phyloP scores from a whole-genome alignment of 2,329 filamentous ascomycete species.

The Sclerotinia glacialis region DNA sequence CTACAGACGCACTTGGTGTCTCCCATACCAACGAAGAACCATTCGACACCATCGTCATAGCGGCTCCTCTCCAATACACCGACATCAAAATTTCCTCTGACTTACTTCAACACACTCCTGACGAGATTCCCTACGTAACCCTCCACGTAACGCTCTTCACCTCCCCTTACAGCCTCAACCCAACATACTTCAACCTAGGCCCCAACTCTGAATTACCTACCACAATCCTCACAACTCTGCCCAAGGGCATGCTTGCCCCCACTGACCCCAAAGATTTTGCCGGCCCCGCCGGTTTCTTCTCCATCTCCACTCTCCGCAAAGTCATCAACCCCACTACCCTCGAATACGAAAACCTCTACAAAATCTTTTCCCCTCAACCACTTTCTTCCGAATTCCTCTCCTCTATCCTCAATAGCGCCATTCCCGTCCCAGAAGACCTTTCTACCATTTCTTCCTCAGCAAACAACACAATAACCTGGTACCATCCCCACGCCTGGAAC shows the following conservation, averaged over 20 bases:
- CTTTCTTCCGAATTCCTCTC: conserved; percentile 55
- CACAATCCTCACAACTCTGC: conserved; percentile 79
- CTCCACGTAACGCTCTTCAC: conserved; percentile 90
- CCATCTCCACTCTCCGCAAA: conserved; percentile 69
- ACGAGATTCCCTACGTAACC: conserved; percentile 78
- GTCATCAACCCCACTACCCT: conserved; percentile 59
- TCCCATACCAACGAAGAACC: conserved; percentile 30
- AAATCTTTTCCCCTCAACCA: conserved; percentile 59
- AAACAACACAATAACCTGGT: conserved; percentile 70
- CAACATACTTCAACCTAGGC: conserved; percentile 67
- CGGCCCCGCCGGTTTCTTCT: conserved; percentile 79
- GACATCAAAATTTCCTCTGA: conserved; percentile 61
- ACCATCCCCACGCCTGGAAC: conserved; percentile 72
- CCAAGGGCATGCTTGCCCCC: conserved; percentile 47
- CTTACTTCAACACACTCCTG: conserved; percentile 68
- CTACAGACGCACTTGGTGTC: conserved; percentile 21
- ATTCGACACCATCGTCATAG: conserved; percentile 81
- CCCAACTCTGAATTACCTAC: conserved; percentile 61
- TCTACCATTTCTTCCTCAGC: conserved; percentile 26
- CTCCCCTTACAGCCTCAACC: conserved; percentile 68
- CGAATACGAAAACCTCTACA: conserved; percentile 58
- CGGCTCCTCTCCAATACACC: conserved; percentile 79
- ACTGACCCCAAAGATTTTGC: conserved; percentile 54
- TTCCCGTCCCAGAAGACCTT: conserved; percentile 33
- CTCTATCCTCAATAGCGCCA: conserved; percentile 47